A percentile compares a stretch with the other conserved stretches of the same genome.
Evolutionary conservation across 2,329 filamentous ascomycete genomes (phyloP).

Genomic region (Fusarium virguliforme): DNA sequence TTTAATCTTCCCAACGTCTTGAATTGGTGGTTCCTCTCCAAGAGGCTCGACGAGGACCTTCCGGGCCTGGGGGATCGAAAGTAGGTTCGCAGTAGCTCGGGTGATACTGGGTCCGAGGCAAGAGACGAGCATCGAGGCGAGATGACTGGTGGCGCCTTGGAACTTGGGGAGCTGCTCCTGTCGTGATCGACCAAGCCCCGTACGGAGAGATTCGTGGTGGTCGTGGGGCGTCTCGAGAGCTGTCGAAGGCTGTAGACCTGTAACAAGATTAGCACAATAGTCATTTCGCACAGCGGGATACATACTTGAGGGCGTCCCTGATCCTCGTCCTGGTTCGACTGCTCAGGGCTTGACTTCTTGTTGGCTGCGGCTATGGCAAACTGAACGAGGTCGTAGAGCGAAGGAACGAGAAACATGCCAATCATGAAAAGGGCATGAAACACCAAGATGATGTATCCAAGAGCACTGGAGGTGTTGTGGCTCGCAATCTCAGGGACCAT

Average conservation of each 20-base stretch:
- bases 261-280: conserved; percentile 74
- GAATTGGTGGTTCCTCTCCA: conserved; percentile 18
- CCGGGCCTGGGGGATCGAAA: conserved; percentile 43
- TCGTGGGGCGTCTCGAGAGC: conserved; percentile 49
- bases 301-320: conserved; percentile 41
- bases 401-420: conserved; percentile 43
- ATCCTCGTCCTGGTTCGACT: background rate
- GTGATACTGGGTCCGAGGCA: conserved; percentile 17
- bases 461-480: conserved; percentile 74
- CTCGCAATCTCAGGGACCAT: conserved; percentile 75
- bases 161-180: conserved; percentile 18
- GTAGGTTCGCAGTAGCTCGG: conserved; percentile 39
- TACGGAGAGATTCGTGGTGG: conserved; percentile 37
- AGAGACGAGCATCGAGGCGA: conserved; percentile 24
- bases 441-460: conserved; percentile 78
- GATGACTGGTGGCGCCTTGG: background rate
- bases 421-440: conserved; percentile 72
- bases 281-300: background rate
- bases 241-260: conserved; percentile 51
- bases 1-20: conserved; percentile 15
- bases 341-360: background rate
- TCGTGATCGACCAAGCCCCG: conserved; percentile 13
- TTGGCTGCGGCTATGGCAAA: conserved; percentile 9
- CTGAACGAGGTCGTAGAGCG: conserved; percentile 21
- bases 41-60: conserved; percentile 19